These are phyloP conservation scores for Musa balbisiana DNA, from an alignment of 202 grass and related monocot genomes.

Conservation along the genomic window DNA sequence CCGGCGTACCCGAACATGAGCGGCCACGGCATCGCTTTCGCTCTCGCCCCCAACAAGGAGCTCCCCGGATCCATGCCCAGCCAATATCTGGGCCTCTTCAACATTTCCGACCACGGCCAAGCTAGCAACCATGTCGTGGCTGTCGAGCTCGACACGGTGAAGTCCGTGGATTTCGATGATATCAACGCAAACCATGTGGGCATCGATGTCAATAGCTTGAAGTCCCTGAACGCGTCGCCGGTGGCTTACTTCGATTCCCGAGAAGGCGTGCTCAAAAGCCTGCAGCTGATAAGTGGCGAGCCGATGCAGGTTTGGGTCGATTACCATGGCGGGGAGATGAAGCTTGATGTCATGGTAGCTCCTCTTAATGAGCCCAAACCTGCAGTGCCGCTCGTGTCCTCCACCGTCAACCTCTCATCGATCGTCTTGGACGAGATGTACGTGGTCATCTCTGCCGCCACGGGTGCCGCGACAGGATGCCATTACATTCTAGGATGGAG, in stretches of 20 bases:
- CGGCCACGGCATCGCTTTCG: conserved; percentile 12
- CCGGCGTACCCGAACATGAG: not conserved
- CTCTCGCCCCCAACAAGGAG: not conserved
- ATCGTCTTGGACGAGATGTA: too few species aligned
- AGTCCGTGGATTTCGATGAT: not conserved
- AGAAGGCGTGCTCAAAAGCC: not conserved
- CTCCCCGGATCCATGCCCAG: not conserved
- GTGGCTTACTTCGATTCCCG: not conserved
- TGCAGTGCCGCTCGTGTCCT: too few species aligned
- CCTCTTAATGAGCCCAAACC: too few species aligned
- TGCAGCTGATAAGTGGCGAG: not conserved
- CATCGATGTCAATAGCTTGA: not conserved
- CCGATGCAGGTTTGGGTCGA: not conserved
- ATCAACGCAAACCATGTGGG: conserved; percentile 7
- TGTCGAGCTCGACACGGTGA: conserved; percentile 12
- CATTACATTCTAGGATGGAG: conserved; percentile 13
- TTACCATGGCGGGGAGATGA: not conserved
- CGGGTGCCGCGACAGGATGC: not conserved
- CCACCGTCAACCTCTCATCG: too few species aligned
- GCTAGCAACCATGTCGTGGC: not conserved
- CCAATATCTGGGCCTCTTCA: conserved; percentile 13
- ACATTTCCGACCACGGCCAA: not conserved
- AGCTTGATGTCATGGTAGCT: not conserved
- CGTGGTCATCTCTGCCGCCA: not conserved
- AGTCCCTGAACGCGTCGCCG: not conserved